Evolutionary conservation across 805 yeast genomes (phyloP).

Genomic region (Saccharomycopsis javanensis): DNA sequence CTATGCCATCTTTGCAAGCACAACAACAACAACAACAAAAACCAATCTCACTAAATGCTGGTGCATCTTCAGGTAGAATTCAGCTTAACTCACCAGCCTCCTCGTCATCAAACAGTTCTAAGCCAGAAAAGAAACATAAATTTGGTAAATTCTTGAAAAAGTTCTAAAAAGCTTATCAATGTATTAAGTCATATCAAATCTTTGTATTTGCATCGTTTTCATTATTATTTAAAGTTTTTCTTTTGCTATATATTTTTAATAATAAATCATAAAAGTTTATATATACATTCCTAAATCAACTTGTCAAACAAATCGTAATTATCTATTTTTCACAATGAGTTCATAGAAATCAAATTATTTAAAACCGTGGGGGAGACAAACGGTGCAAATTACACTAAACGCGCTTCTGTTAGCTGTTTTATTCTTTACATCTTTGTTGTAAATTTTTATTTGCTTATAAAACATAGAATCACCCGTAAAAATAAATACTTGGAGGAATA

Average conservation of each 20-base stretch:
- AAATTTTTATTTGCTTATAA: constrained; percentile 1
- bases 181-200: not conserved
- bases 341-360: too few relatives aligned
- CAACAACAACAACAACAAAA: not conserved
- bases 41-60: not conserved
- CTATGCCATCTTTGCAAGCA: not conserved
- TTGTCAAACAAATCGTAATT: too few relatives aligned
- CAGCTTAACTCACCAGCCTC: not conserved
- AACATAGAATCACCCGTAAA: not conserved
- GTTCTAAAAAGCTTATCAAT: not conserved
- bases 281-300: too few relatives aligned
- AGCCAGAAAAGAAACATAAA: constrained; percentile 16
- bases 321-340: too few relatives aligned
- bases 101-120: not conserved
- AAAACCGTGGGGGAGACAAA: not conserved
- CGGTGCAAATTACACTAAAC: not conserved
- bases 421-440: not conserved
- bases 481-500: not conserved
- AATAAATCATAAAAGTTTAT: too few relatives aligned
- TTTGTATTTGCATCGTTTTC: too few relatives aligned
- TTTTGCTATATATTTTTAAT: not conserved
- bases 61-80: not conserved
- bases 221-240: not conserved
- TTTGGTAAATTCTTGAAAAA: constrained; percentile 15
- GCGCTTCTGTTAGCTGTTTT: not conserved